Percentiles rank a stretch among this genome's conserved stretches.
Evolutionary conservation across 1,284 basidiomycete species (phyloP).

Genomic region (Boletus semigastroideus): DNA sequence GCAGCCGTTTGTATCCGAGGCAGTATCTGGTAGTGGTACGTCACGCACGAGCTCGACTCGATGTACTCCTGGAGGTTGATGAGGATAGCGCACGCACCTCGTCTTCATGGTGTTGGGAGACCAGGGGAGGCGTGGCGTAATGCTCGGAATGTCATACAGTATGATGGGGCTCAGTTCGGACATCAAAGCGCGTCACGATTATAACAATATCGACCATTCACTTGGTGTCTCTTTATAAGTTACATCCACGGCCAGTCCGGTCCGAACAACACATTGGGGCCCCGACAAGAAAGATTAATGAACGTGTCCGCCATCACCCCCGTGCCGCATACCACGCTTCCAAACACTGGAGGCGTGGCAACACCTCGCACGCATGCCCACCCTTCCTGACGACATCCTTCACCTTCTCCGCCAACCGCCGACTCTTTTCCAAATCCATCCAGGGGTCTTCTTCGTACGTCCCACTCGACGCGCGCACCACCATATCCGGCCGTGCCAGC

Average conservation of each 20-base stretch:
- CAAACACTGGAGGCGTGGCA: constrained; percentile 30
- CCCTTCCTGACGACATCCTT: constrained; percentile 23
- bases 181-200: too few relatives aligned
- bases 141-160: constrained; percentile 27
- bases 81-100: constrained; percentile 13
- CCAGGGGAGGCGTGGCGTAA: constrained; percentile 18
- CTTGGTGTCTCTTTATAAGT: too few relatives aligned
- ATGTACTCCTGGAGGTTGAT: constrained; percentile 1
- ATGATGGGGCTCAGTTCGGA: constrained; percentile 19
- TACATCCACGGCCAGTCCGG: too few relatives aligned
- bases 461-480: not conserved
- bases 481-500: constrained; percentile 32
- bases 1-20: constrained; percentile 42
- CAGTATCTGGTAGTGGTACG: constrained; percentile 30
- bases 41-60: too few relatives aligned
- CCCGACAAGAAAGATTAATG: too few relatives aligned
- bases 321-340: constrained; percentile 13
- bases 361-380: constrained; percentile 19
- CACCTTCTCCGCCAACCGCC: constrained; percentile 22
- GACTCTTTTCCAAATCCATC: constrained; percentile 33
- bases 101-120: constrained; percentile 33
- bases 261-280: too few relatives aligned
- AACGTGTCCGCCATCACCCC: not conserved
- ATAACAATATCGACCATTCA: too few relatives aligned
- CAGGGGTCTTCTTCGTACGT: constrained; percentile 10